Conservation (phyloP, 176 grass and related monocot species). For the Cocos nucifera region DNA sequence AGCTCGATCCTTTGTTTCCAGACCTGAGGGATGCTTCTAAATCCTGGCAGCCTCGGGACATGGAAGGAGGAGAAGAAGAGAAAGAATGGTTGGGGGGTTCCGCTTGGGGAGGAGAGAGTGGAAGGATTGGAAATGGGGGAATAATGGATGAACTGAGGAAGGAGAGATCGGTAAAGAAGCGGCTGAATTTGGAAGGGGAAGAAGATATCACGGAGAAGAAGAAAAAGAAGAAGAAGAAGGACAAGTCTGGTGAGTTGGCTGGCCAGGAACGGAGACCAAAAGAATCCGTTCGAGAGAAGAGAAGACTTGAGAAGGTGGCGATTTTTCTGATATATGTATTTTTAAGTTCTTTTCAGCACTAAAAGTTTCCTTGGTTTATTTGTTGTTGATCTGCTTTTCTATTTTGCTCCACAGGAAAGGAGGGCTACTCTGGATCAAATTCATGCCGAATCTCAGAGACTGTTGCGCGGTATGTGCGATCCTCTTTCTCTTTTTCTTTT, state of each 20-base stretch:
- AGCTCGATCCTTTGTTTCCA: slow-evolving; percentile 29
- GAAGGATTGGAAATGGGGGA: slow-evolving; percentile 22
- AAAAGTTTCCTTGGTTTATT: neutral
- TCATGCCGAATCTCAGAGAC: slow-evolving; percentile 64
- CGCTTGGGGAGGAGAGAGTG: neutral
- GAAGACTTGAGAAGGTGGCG: slow-evolving; percentile 52
- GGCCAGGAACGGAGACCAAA: slow-evolving; percentile 14
- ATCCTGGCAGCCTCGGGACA: neutral
- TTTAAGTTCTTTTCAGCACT: neutral
- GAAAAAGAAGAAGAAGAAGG: slow-evolving; percentile 43
- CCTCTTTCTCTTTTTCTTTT: neutral
- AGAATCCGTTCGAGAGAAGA: slow-evolving; percentile 43
- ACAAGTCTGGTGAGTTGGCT: slow-evolving; percentile 1
- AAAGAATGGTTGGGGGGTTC: neutral
- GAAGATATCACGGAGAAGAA: slow-evolving; percentile 32
- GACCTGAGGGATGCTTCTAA: neutral
- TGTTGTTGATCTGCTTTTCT: slow-evolving; percentile 15
- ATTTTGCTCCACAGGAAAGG: slow-evolving; percentile 51
- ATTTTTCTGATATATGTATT: neutral
- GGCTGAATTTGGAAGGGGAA: slow-evolving; percentile 45
- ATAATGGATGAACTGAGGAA: slow-evolving; percentile 53
- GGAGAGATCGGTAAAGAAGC: slow-evolving; percentile 68
- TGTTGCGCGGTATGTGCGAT: slow-evolving; percentile 52
- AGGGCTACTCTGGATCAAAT: slow-evolving; percentile 41
- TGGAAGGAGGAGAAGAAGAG: slow-evolving; percentile 23